Conservation (phyloP, 805 yeast species). For the Nakazawaea populi region DNA sequence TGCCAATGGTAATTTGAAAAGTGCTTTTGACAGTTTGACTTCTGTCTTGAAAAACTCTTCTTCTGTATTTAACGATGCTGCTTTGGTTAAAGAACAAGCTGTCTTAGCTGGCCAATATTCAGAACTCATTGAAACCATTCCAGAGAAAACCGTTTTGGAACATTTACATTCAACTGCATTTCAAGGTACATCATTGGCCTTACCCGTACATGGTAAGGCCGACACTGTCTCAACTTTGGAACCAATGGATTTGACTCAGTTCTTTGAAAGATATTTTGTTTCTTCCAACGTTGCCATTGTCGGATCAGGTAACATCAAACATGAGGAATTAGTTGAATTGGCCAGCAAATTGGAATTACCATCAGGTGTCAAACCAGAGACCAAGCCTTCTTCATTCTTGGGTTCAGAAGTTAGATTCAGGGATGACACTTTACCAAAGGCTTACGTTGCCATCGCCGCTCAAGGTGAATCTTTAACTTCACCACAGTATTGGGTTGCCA, state of each 20-base stretch:
- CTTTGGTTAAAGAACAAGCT: constrained; percentile 38
- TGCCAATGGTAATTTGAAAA: constrained; percentile 46
- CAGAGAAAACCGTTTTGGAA: constrained; percentile 56
- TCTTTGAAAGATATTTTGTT: constrained; percentile 51
- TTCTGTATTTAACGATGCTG: constrained; percentile 30
- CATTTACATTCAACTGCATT: constrained; percentile 80
- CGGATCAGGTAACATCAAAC: constrained; percentile 61
- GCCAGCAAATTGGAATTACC: constrained; percentile 47
- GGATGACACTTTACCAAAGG: constrained; percentile 81
- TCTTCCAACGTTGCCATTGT: constrained; percentile 65
- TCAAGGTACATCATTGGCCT: constrained; percentile 78
- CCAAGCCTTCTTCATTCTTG: constrained; percentile 57
- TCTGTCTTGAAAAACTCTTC: constrained; percentile 27
- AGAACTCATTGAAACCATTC: constrained; percentile 48
- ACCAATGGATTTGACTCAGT: constrained; percentile 49
- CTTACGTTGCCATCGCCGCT: constrained; percentile 72
- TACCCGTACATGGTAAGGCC: constrained; percentile 71
- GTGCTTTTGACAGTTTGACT: constrained; percentile 49
- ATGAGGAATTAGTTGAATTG: constrained; percentile 62
- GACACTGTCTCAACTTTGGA: constrained; percentile 59
- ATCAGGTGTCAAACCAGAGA: constrained; percentile 43
- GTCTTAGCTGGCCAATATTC: constrained; percentile 39
- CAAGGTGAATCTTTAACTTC: constrained; percentile 62
- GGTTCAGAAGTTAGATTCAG: constrained; percentile 86
- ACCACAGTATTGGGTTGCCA: constrained; percentile 61